Evolutionary conservation across 495 filamentous ascomycete species (phyloP), one percentile per base, ranked within the genome.

Genomic region (Tuber aestivum): DNA sequence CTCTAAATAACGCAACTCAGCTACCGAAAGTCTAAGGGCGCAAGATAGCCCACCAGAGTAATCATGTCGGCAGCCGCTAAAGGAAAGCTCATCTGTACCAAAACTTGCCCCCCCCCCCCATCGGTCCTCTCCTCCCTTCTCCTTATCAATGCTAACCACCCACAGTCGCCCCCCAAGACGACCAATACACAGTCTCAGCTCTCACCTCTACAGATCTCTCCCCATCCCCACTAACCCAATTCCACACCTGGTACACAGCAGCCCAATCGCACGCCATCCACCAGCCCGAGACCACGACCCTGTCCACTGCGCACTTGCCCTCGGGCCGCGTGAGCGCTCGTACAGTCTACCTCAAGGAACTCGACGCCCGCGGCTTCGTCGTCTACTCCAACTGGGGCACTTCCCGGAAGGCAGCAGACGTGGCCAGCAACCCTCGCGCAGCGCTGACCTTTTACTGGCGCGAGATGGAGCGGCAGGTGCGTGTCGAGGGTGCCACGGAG

Each of bases 361-460:
- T 93, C 38, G 92, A 93, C 82, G 84, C 88, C 41, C 85, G 86
- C 7, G 94, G 94, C 20, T 99, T 97, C 84, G 92, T 97, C 40
- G 87, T 98, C 20, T 99, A 98, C 85, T 92, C 89, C 79, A 99
- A 98, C 83, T 96, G 93, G 87, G 94, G 87, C 41, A 97, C 91
- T 2, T 89, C 86, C 70, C 87, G 89, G 74, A 94, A 95, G 84
- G 87, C 90, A 9, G 77, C 81, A 20, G 92, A 95, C 83, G 84
- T 95, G 35, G 82, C 82, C 41, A 87, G 83, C 16, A 95, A 95
- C 80, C 87, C 87, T 20, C 89, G 88, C 78, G 92, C 91, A 14
- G 87, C 88, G 56, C 84, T 95, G 79, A 92, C 91, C 42, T 95
- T 95, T 83, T 94, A 90, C 88, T 94, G 87, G 89, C 84, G 85